These are phyloP conservation scores for Cyberlindnera veronae DNA, from an alignment of 805 yeast genomes.

Conservation along the genomic window DNA sequence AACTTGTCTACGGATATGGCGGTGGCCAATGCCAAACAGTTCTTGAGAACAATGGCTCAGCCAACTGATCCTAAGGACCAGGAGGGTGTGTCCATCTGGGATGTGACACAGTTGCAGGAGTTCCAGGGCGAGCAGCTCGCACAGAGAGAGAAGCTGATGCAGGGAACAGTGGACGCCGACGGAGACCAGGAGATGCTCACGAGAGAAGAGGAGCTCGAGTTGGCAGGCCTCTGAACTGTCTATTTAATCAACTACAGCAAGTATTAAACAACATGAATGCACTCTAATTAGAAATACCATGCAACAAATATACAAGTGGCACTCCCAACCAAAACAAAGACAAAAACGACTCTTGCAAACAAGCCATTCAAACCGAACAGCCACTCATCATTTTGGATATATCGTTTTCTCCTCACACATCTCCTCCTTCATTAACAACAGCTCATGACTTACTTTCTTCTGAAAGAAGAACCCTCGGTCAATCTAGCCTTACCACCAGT, in stretches of 20 bases:
- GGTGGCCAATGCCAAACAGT: constrained; percentile 87
- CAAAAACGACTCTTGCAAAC: neutral
- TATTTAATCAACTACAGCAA: too few relatives aligned
- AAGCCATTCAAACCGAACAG: too few relatives aligned
- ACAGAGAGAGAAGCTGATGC: constrained; percentile 12
- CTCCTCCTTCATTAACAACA: neutral
- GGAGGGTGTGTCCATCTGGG: constrained; percentile 95
- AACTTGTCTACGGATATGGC: constrained; percentile 98
- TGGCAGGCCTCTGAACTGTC: constrained; percentile 21
- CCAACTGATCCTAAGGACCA: constrained; percentile 86
- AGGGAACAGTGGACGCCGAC: constrained; percentile 20
- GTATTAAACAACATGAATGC: constrained; percentile 2
- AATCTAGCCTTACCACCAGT: constrained; percentile 99
- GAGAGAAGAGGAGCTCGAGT: constrained; percentile 25
- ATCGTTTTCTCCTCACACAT: neutral
- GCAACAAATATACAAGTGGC: constrained; percentile 7
- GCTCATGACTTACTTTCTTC: constrained; percentile 75
- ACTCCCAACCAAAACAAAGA: constrained; percentile 6
- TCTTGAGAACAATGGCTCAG: constrained; percentile 89
- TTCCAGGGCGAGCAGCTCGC: constrained; percentile 52
- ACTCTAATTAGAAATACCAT: constrained; percentile 7
- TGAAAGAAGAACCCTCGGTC: constrained; percentile 99
- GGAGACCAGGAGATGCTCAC: constrained; percentile 29
- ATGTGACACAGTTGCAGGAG: constrained; percentile 56
- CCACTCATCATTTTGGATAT: constrained; percentile 2